These are phyloP conservation scores for Coemansia sp. DNA, from an alignment of 371 early-diverging fungal species.

Conservation along the genomic window DNA sequence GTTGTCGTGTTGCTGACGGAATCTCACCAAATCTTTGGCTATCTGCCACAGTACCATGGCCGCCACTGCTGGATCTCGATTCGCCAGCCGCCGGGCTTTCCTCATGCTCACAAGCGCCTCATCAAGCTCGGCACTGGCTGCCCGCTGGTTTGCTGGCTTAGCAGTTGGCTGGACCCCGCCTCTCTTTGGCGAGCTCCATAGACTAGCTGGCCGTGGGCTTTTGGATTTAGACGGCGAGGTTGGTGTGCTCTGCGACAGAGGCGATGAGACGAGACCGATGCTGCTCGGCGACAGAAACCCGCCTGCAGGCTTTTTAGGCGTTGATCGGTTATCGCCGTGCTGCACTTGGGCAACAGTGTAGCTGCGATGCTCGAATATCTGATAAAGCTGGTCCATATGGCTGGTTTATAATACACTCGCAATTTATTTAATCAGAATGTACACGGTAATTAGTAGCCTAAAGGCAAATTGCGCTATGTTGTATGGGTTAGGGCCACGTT, in stretches of 20 bases:
- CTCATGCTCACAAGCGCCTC: conserved; percentile 20
- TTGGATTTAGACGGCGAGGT: not conserved
- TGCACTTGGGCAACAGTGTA: not conserved
- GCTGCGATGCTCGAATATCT: not conserved
- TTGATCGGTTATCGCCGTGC: not conserved
- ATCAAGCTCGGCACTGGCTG: not conserved
- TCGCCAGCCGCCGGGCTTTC: conserved; percentile 22
- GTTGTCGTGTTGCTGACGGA: conserved; percentile 6
- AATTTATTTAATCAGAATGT: too few species aligned
- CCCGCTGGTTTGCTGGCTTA: not conserved
- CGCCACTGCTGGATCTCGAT: conserved; percentile 35
- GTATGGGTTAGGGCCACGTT: too few species aligned
- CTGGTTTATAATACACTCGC: too few species aligned
- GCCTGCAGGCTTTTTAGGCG: conserved; percentile 10
- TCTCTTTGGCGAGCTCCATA: not conserved
- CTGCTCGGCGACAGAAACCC: conserved; percentile 33
- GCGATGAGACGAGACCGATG: conserved; percentile 20
- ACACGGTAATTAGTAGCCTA: too few species aligned
- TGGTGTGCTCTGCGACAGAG: not conserved
- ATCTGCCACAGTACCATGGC: conserved; percentile 44
- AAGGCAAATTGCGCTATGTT: too few species aligned
- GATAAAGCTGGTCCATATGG: not conserved
- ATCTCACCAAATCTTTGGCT: conserved; percentile 30
- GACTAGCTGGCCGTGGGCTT: too few species aligned
- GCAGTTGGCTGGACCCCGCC: not conserved